Percentiles rank a stretch among this genome's conserved stretches.
phyloP scores from a whole-genome alignment of 2,329 filamentous ascomycete genomes.

The Colletotrichum higginsianum region DNA sequence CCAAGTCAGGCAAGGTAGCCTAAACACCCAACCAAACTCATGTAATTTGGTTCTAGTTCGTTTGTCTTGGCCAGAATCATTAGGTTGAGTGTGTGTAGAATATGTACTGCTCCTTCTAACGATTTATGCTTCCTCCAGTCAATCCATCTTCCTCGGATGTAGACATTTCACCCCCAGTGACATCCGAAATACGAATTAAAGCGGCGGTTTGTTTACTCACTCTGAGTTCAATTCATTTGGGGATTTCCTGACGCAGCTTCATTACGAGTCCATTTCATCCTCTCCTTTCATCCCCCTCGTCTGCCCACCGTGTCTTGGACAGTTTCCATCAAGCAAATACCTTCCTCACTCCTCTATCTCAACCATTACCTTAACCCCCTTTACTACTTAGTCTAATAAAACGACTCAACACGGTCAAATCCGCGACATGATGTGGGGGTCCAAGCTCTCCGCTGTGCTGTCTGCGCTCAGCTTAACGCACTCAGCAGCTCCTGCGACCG shows the following conservation, averaged over 20 bases:
- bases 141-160: background rate
- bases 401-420: background rate
- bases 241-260: conserved; percentile 8
- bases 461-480: conserved; percentile 43
- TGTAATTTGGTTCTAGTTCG: background rate
- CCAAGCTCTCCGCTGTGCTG: conserved; percentile 43
- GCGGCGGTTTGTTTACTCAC: conserved; percentile 41
- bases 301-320: conserved; percentile 9
- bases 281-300: conserved; percentile 24
- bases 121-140: no score
- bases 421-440: conserved; percentile 38
- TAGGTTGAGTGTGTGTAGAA: no score
- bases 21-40: background rate
- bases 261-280: conserved; percentile 30
- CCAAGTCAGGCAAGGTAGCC: background rate
- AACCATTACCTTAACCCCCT: background rate
- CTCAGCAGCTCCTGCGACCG: conserved; percentile 37
- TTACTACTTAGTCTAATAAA: background rate
- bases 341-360: background rate
- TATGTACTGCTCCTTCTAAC: background rate
- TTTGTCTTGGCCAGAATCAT: no score
- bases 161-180: background rate
- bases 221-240: conserved; percentile 36
- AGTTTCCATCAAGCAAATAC: background rate
- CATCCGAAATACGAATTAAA: conserved; percentile 16